A percentile compares a stretch with the other conserved stretches of the same genome.
These are phyloP conservation scores for Lentinula guzmanii DNA, from an alignment of 768 basidiomycete species.

Conservation along the genomic window DNA sequence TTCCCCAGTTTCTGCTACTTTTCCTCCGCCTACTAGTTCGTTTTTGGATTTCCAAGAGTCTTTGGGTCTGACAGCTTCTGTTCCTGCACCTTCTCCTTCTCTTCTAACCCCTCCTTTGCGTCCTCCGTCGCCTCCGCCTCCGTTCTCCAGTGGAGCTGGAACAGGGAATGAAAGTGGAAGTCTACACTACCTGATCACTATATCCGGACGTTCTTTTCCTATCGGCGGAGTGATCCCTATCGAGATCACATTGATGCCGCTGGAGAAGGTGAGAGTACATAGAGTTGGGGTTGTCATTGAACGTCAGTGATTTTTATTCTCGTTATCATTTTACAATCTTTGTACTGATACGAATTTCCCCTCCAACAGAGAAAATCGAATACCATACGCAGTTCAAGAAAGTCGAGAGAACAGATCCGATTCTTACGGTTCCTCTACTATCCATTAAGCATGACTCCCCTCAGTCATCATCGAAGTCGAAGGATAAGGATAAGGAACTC, in stretches of 20 bases:
- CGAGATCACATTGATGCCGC: slow-evolving; percentile 73
- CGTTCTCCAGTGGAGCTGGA: not conserved
- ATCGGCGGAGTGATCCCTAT: slow-evolving; percentile 82
- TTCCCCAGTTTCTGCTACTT: not conserved
- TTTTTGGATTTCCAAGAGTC: not conserved
- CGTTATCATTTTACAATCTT: not conserved
- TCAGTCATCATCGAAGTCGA: slow-evolving; percentile 59
- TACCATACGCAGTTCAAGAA: slow-evolving; percentile 69
- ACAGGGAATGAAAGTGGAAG: slow-evolving; percentile 33
- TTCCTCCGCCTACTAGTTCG: not conserved
- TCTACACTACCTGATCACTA: slow-evolving; percentile 70
- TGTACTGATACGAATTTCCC: not conserved
- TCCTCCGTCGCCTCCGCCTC: not conserved
- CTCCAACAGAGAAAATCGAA: slow-evolving; percentile 63
- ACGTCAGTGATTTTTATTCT: slow-evolving; percentile 37
- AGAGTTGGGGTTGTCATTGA: slow-evolving; percentile 70
- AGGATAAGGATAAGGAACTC: slow-evolving; percentile 48
- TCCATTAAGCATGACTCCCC: slow-evolving; percentile 24
- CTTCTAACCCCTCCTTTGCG: not conserved
- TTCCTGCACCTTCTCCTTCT: not conserved
- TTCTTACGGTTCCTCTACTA: slow-evolving; percentile 27
- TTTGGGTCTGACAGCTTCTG: not conserved
- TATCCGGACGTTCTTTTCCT: slow-evolving; percentile 71
- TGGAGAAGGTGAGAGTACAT: slow-evolving; percentile 79
- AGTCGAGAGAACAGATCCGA: slow-evolving; percentile 63